Percentiles rank a stretch among this genome's conserved stretches.
Conservation (phyloP, 139 green algal species). For the Micractinium conductrix region DNA sequence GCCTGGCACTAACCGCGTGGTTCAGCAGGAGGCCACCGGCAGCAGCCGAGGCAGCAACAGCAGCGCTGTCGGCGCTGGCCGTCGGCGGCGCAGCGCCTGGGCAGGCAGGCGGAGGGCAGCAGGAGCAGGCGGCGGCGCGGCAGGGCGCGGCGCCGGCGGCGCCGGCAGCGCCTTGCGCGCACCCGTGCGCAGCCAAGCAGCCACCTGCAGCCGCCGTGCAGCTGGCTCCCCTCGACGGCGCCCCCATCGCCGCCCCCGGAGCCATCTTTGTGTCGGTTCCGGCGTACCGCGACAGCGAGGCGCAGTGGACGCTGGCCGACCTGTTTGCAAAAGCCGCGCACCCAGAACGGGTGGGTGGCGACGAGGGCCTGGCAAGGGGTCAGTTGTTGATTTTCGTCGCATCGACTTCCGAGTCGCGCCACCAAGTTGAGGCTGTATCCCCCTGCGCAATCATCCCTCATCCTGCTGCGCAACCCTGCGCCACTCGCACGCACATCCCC, state of each 20-base stretch:
- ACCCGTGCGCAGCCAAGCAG: too few relatives aligned
- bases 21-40: constrained; percentile 53
- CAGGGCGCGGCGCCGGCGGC: too few relatives aligned
- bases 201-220: background rate
- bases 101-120: too few relatives aligned
- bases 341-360: constrained; percentile 60
- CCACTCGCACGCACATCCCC: too few relatives aligned
- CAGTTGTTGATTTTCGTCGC: too few relatives aligned
- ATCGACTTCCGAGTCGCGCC: too few relatives aligned
- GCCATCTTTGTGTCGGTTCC: constrained; percentile 83
- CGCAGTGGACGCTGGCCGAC: constrained; percentile 67
- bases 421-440: too few relatives aligned
- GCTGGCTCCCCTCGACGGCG: background rate
- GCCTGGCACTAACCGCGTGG: constrained; percentile 70
- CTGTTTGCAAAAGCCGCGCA: constrained; percentile 61
- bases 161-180: too few relatives aligned
- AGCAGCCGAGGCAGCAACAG: background rate
- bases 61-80: background rate
- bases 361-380: too few relatives aligned
- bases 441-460: too few relatives aligned
- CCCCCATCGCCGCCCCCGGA: background rate
- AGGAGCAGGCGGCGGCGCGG: too few relatives aligned
- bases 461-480: too few relatives aligned
- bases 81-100: background rate
- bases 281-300: constrained; percentile 77